These are phyloP conservation scores for Puccinia triticina DNA, from an alignment of 1,284 basidiomycete species.

Conservation along the genomic window DNA sequence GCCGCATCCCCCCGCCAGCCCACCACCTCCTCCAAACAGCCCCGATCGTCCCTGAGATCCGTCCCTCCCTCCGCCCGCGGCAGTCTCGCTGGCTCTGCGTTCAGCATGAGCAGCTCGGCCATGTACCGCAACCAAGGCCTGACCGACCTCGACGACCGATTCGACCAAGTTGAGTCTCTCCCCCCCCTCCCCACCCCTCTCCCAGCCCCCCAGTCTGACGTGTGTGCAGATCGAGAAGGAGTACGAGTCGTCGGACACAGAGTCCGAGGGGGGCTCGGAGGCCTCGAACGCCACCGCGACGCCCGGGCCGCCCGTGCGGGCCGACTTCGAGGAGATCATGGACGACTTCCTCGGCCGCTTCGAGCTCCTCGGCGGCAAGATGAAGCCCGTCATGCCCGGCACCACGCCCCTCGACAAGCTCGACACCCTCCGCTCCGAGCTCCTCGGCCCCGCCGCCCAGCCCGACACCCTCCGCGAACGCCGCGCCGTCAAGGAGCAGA, in stretches of 20 bases:
- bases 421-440: constrained; percentile 19
- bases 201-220: no score
- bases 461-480: not conserved
- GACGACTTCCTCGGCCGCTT: constrained; percentile 42
- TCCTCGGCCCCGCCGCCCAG: not conserved
- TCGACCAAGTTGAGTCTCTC: constrained; percentile 74
- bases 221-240: constrained; percentile 78
- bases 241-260: constrained; percentile 66
- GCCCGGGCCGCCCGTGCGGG: not conserved
- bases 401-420: constrained; percentile 28
- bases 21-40: constrained; percentile 56
- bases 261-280: constrained; percentile 61
- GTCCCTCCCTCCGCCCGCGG: constrained; percentile 70
- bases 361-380: constrained; percentile 40
- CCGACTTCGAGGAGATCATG: constrained; percentile 41
- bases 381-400: constrained; percentile 27
- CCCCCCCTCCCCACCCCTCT: constrained; percentile 37
- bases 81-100: constrained; percentile 73
- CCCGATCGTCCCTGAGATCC: not conserved
- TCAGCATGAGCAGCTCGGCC: constrained; percentile 94
- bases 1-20: constrained; percentile 56
- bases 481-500: constrained; percentile 30
- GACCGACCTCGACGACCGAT: constrained; percentile 84
- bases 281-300: constrained; percentile 50
- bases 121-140: constrained; percentile 91